These are phyloP conservation scores for Parachlorella kessleri DNA, from an alignment of 139 green algal species.

Conservation along the genomic window DNA sequence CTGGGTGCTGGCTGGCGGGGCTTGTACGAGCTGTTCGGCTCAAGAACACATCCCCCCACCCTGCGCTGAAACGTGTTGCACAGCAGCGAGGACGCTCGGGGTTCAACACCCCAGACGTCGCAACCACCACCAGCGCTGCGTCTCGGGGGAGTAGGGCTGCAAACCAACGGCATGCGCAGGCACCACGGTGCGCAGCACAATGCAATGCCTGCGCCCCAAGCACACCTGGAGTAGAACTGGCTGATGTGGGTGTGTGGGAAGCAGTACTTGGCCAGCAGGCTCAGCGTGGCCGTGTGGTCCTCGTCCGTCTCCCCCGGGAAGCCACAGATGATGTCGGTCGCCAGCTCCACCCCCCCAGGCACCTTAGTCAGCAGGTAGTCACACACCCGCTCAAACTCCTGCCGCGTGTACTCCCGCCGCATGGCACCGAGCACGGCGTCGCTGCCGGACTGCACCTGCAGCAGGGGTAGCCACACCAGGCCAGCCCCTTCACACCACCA, in stretches of 20 bases:
- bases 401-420: slow-evolving; percentile 92
- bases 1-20: no score
- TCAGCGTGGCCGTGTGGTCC: slow-evolving; percentile 81
- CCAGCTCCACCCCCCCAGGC: slow-evolving; percentile 74
- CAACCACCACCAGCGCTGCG: not conserved
- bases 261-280: slow-evolving; percentile 78
- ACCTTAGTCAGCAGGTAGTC: slow-evolving; percentile 77
- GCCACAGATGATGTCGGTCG: slow-evolving; percentile 93
- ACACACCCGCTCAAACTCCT: slow-evolving; percentile 72
- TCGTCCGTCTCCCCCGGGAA: slow-evolving; percentile 79
- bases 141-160: not conserved
- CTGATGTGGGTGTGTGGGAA: slow-evolving; percentile 88
- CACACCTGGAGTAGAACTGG: slow-evolving; percentile 87
- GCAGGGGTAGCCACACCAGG: no score
- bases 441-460: slow-evolving; percentile 70
- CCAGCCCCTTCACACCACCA: not conserved
- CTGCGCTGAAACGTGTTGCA: no score
- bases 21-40: no score
- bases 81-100: no score
- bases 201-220: no score
- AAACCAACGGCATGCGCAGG: not conserved
- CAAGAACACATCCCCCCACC: no score
- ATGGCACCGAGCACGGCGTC: slow-evolving; percentile 84
- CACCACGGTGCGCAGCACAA: slow-evolving; percentile 32
- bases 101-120: no score